Evolutionary conservation across 2,329 filamentous ascomycete species (phyloP).

Genomic region (Ceratocystis alfenasii): DNA sequence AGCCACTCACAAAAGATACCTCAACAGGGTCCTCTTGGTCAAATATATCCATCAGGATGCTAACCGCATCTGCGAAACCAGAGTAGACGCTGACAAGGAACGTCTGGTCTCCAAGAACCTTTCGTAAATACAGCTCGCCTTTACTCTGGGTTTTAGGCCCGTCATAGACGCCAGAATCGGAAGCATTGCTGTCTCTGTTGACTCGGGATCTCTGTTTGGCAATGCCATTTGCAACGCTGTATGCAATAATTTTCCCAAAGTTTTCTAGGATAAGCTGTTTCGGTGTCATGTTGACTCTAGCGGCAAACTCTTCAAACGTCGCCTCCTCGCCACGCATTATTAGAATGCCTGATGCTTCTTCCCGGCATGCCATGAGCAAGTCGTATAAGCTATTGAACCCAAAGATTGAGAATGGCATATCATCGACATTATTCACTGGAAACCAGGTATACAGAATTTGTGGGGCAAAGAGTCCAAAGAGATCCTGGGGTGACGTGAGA

Average conservation of each 20-base stretch:
- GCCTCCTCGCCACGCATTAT: conserved; percentile 66
- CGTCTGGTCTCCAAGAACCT: conserved; percentile 52
- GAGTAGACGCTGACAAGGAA: conserved; percentile 53
- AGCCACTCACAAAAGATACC: conserved; percentile 49
- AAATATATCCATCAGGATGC: conserved; percentile 61
- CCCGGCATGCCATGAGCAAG: conserved; percentile 57
- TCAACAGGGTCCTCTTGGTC: conserved; percentile 67
- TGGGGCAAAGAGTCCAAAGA: conserved; percentile 76
- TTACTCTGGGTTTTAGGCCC: not conserved
- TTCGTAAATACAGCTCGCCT: conserved; percentile 27
- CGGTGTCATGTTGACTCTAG: conserved; percentile 42
- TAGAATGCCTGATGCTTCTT: conserved; percentile 68
- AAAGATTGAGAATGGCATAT: conserved; percentile 77
- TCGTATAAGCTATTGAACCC: conserved; percentile 58
- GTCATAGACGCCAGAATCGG: not conserved
- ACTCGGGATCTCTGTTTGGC: conserved; percentile 19
- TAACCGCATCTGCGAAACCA: conserved; percentile 66
- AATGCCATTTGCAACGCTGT: conserved; percentile 56
- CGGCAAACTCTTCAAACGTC: conserved; percentile 49
- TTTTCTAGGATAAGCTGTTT: conserved; percentile 50
- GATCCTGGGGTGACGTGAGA: conserved; percentile 51
- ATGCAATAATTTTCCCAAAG: conserved; percentile 71
- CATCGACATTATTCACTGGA: conserved; percentile 49
- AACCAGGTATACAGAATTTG: conserved; percentile 91
- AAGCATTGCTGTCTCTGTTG: not conserved